A percentile compares a stretch with the other conserved stretches of the same genome.
These are phyloP conservation scores for Hypoxylon intermedium DNA, from an alignment of 495 filamentous ascomycete genomes.

Conservation along the genomic window DNA sequence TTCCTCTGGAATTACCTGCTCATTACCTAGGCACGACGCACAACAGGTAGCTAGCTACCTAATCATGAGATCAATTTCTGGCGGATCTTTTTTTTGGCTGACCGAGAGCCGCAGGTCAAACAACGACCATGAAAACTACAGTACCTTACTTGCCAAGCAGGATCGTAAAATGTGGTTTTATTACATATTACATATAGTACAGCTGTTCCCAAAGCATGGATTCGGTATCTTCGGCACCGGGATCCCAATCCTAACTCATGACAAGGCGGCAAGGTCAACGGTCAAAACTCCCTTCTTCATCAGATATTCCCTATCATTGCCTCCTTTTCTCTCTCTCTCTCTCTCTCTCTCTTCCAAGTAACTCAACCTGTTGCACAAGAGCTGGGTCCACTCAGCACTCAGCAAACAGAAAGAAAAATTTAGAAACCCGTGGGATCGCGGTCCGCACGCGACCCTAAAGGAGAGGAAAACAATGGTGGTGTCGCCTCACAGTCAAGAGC, in stretches of 20 bases:
- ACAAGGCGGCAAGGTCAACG: constrained; percentile 29
- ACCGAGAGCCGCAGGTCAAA: constrained; percentile 35
- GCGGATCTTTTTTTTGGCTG: constrained; percentile 36
- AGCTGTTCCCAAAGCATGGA: constrained; percentile 35
- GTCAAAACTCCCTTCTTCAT: constrained; percentile 22
- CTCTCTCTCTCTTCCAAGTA: constrained; percentile 3
- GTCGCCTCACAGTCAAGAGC: constrained; percentile 9
- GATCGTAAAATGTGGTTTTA: constrained; percentile 28
- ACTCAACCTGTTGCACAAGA: constrained; percentile 27
- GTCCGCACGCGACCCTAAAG: constrained; percentile 12
- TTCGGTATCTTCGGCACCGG: constrained; percentile 40
- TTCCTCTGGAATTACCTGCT: constrained; percentile 4
- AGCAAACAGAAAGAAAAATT: too few relatives aligned
- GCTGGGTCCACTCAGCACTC: constrained; percentile 30
- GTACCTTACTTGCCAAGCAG: constrained; percentile 20
- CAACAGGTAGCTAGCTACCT: constrained; percentile 17
- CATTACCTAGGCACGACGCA: constrained; percentile 25
- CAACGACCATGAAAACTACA: constrained; percentile 18
- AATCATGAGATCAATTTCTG: constrained; percentile 13
- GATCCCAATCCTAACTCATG: constrained; percentile 37
- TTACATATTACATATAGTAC: constrained; percentile 28
- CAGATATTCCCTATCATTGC: constrained; percentile 18
- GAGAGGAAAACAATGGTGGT: constrained; percentile 12
- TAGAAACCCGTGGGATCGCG: constrained; percentile 15
- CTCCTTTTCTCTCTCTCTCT: constrained; percentile 3